Evolutionary conservation across 306 rosid species (phyloP), one percentile per base, ranked within the genome.

Genomic region (Notholithocarpus densiflorus): DNA sequence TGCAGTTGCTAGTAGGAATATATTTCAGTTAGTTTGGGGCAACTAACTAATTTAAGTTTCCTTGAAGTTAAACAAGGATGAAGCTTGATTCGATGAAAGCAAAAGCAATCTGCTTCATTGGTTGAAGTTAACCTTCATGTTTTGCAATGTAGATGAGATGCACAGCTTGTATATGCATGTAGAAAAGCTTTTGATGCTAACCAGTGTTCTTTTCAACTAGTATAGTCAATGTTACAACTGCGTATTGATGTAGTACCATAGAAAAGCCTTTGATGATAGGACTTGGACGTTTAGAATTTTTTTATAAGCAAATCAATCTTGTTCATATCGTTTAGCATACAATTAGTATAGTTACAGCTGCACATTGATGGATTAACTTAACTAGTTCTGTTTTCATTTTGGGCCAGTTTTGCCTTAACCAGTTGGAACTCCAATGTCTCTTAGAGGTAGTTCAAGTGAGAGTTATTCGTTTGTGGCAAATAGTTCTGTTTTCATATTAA

Each of bases 21-120:
- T 95, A 80, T 95, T 89, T 80, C 89, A 89, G 77, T 86, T 95
- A 31, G 87, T 95, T 80, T 95, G 98, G 98, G 92, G 97, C 34
- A 80, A 78, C 71, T 87, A 86, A 89, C 70, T 32, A 23, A 34
- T 79, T 43, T 56, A 56, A 70, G 26, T 54, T 40, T 40, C 45
- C n/a, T 40, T 15, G 17, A 23, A 12, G 53, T 11, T 23, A 7
- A 6, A 69, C 19, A 65, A 24, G 60, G 60, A 43, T 18, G 61
- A 72, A 68, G 61, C 3, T 66, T 21, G 37, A 66, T 68, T 78
- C 5, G 4, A 56, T 60, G 52, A 31, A 66, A 43, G 75, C 17
- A 65, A 78, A 57, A 79, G 83, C 56, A 29, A 60, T 19, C 64
- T 56, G 57, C 65, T 70, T 5, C 60, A 15, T 73, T 24, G 31